Percentiles rank a stretch among this genome's conserved stretches.
These are phyloP conservation scores for Haberlea rhodopensis DNA, from an alignment of 257 asterid species.

Conservation along the genomic window DNA sequence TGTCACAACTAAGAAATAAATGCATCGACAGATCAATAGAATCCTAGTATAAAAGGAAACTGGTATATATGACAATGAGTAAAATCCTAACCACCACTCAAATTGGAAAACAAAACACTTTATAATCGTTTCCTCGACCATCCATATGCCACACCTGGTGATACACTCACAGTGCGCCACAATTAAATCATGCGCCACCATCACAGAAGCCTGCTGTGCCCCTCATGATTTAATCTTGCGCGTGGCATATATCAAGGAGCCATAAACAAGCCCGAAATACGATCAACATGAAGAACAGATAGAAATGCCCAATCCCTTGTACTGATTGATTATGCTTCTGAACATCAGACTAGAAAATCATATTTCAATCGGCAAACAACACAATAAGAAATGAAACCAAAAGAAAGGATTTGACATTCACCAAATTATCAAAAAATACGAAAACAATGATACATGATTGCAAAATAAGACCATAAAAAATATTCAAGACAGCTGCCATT, in stretches of 20 bases:
- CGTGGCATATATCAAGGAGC: background rate
- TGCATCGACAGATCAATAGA: background rate
- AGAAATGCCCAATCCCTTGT: constrained; percentile 6
- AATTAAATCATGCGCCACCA: background rate
- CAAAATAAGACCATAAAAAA: constrained; percentile 17
- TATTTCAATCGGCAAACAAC: background rate
- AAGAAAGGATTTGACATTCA: constrained; percentile 6
- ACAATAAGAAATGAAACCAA: constrained; percentile 2
- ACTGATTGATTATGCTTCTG: background rate
- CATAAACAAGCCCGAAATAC: background rate
- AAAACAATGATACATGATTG: constrained; percentile 16
- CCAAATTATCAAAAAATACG: background rate
- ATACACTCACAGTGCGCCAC: background rate
- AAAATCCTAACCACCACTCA: background rate
- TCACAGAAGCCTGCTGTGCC: too few relatives aligned
- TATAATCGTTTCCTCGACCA: background rate
- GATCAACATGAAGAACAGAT: constrained; percentile 4
- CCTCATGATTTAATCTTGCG: too few relatives aligned
- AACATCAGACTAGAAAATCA: constrained; percentile 1
- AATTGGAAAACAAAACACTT: background rate
- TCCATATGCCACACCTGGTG: background rate
- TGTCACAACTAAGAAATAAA: constrained; percentile 14
- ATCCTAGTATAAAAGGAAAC: background rate
- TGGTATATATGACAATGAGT: constrained; percentile 1
- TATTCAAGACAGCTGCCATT: constrained; percentile 34